Conservation (phyloP, 148 eudicot genomes). For the Fagopyrum homotropicum region DNA sequence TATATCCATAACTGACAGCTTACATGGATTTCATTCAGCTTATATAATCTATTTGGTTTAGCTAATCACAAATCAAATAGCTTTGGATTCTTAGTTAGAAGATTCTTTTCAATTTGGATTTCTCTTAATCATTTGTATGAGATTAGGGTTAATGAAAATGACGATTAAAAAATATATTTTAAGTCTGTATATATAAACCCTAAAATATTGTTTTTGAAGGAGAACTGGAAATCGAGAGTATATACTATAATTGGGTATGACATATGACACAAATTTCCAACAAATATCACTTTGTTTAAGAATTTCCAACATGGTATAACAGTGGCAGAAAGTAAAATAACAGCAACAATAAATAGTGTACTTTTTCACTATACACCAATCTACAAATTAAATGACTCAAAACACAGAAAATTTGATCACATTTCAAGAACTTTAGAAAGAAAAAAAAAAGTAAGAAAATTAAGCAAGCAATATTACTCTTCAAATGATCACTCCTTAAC, state of each 20-base stretch:
- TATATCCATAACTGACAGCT: not conserved
- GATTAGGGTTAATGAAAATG: not conserved
- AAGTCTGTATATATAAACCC: not conserved
- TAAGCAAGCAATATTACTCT: not conserved
- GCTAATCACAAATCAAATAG: not conserved
- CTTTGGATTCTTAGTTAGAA: not conserved
- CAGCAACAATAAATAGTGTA: not conserved
- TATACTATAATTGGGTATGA: not conserved
- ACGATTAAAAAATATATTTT: not conserved
- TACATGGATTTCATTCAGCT: not conserved
- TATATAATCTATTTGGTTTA: not conserved
- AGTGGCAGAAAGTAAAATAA: not conserved
- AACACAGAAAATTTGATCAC: not conserved
- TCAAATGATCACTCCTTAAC: not conserved
- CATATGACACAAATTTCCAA: not conserved
- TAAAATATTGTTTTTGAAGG: not conserved
- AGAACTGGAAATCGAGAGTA: not conserved
- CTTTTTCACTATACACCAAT: constrained; percentile 8
- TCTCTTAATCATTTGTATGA: not conserved
- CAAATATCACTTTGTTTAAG: not conserved
- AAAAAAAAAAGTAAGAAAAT: not conserved
- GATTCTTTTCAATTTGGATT: not conserved
- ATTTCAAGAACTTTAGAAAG: not conserved
- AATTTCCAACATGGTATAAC: not conserved
- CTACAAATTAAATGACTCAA: not conserved